Evolutionary conservation across 257 asterid genomes (phyloP).

Genomic region (Solanum virginianum): DNA sequence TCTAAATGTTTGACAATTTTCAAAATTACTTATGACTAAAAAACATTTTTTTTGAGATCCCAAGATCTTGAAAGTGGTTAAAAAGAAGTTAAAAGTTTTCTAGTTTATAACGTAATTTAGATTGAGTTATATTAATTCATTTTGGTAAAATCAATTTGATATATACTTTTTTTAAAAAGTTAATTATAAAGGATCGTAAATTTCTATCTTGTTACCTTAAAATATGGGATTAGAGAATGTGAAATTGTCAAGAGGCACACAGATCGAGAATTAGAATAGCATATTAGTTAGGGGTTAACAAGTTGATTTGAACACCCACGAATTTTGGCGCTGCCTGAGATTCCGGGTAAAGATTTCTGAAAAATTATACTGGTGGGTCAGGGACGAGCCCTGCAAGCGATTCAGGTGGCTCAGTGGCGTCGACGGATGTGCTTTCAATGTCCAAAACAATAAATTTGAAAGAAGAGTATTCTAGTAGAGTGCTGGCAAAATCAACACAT

Average conservation of each 20-base stretch:
- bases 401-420: no score
- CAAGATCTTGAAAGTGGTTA: neutral
- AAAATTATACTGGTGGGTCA: no score
- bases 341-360: no score
- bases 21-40: no score
- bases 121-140: neutral
- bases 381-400: no score
- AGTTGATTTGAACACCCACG: no score
- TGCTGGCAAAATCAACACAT: neutral
- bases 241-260: neutral
- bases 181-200: neutral
- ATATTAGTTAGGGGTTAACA: no score
- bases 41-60: neutral
- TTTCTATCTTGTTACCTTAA: neutral
- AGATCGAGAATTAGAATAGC: no score
- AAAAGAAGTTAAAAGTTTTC: neutral
- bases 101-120: neutral
- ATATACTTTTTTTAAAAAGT: neutral
- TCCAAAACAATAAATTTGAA: neutral
- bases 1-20: no score
- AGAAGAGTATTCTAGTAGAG: neutral
- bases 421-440: neutral
- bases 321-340: no score
- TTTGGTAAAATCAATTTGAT: neutral
- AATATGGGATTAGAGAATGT: neutral